Percentiles rank a stretch among this genome's conserved stretches.
These are phyloP conservation scores for Fistulifera pelliculosa DNA, from an alignment of 108 stramenopile genomes.

Conservation along the genomic window DNA sequence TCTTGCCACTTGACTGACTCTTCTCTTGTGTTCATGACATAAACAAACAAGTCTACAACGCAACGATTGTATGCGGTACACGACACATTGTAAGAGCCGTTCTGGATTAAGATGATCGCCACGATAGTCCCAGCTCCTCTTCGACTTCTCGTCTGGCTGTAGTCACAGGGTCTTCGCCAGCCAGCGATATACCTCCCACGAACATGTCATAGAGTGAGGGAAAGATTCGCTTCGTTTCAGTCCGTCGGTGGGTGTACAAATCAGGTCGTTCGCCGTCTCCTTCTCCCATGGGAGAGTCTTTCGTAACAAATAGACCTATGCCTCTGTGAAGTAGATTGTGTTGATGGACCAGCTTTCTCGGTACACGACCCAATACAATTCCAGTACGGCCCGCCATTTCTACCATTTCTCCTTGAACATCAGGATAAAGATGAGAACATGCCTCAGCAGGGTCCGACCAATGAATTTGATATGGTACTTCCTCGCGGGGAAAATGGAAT, in stretches of 20 bases:
- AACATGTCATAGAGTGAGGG: slow-evolving; percentile 80
- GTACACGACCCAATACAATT: slow-evolving; percentile 28
- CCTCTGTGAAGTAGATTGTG: slow-evolving; percentile 70
- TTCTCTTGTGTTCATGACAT: slow-evolving; percentile 25
- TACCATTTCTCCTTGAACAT: slow-evolving; percentile 21
- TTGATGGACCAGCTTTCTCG: slow-evolving; percentile 53
- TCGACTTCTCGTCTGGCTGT: slow-evolving; percentile 67
- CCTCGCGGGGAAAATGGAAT: no score
- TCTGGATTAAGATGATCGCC: slow-evolving; percentile 15
- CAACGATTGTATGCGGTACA: slow-evolving; percentile 79
- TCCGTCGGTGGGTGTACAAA: slow-evolving; percentile 62
- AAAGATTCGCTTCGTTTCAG: slow-evolving; percentile 64
- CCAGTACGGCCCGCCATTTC: slow-evolving; percentile 28
- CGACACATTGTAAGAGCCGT: slow-evolving; percentile 44
- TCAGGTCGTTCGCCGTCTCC: slow-evolving; percentile 9
- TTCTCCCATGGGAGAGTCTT: slow-evolving; percentile 19
- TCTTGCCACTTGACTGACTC: slow-evolving; percentile 61
- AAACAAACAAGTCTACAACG: slow-evolving; percentile 57
- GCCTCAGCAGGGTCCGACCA: no score
- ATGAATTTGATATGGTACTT: no score
- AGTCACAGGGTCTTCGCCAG: slow-evolving; percentile 37
- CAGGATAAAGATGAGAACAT: no score
- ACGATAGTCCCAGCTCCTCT: slow-evolving; percentile 61
- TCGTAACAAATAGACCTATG: slow-evolving; percentile 57
- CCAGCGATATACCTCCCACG: slow-evolving; percentile 61